Base-by-base conservation (phyloP, 768 basidiomycete genomes). In the Auricularia sp. region DNA sequence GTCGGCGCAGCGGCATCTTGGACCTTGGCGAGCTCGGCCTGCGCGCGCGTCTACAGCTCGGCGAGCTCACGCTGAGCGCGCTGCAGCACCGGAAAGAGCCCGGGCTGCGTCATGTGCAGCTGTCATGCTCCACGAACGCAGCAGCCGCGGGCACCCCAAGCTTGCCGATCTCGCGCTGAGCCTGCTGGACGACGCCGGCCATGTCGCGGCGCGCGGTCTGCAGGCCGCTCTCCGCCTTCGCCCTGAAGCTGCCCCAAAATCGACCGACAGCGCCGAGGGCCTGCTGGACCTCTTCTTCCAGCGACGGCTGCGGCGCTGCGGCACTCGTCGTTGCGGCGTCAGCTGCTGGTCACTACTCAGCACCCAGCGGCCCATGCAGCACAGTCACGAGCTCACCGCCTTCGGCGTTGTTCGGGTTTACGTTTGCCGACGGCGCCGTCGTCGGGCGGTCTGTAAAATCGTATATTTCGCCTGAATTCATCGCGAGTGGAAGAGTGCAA, bases 171-270 rank as follows among this genome's bases (percentile, higher is more conserved):
- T 90, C 89, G 69, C 82, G 85, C 77, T 92, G 85, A 24, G 94
- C 94, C 70, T 96, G 88, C 1, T 82, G 82, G 14, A 97, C 91
- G 73, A 96, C 94, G 71, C 94, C 89, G 71, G 95, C 88, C 54
- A 97, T 24, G 24, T 24, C 24, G 24, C 24, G 24, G 24, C 24
- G 24, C 24, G 24, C 24, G 24, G 24, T 24, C 24, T 24, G 24
- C 24, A 24, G 24, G 24, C 24, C 24, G 24, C 24, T 24, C 24
- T 24, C 24, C 24, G 24, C 24, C 24, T 24, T 24, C 24, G 24
- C 24, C 24, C 24, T 24, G 24, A 24, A 24, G 24, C 24, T 24
- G 24, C 24, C 24, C 24, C 24, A 24, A 24, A 24, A 24, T 24
- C 24, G 24, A 1, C 24, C 24, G 24, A 24, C 24, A 24, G 24